These are phyloP conservation scores for Drechslerella coelobrocha DNA, from an alignment of 2,329 filamentous ascomycete species.

Conservation along the genomic window DNA sequence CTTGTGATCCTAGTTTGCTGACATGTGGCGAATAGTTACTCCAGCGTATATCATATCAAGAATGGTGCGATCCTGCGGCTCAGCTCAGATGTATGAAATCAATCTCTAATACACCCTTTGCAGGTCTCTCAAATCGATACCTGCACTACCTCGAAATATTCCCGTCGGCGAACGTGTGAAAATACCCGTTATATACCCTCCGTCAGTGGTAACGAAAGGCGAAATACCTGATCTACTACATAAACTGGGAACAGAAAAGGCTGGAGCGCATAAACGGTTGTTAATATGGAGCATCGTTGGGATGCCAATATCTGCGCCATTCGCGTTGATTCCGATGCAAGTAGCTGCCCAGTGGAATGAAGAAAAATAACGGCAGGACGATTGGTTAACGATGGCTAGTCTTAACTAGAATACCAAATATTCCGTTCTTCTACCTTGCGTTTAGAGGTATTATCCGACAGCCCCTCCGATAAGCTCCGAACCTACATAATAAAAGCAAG, in stretches of 20 bases:
- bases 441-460: constrained; percentile 66
- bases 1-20: not conserved
- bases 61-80: constrained; percentile 66
- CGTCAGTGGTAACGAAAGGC: constrained; percentile 69
- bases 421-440: constrained; percentile 94
- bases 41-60: constrained; percentile 88
- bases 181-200: constrained; percentile 78
- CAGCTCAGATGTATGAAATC: not conserved
- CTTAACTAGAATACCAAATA: constrained; percentile 60
- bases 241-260: constrained; percentile 78
- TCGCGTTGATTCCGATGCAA: constrained; percentile 85
- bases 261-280: constrained; percentile 75
- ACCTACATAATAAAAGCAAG: not conserved
- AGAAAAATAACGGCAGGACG: not conserved
- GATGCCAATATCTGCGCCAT: constrained; percentile 82
- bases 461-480: not conserved
- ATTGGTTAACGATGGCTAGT: constrained; percentile 14
- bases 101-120: constrained; percentile 14
- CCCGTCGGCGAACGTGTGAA: constrained; percentile 70
- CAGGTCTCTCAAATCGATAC: constrained; percentile 87
- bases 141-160: constrained; percentile 74
- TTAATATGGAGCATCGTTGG: constrained; percentile 81
- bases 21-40: constrained; percentile 63
- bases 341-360: constrained; percentile 57
- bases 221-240: constrained; percentile 71